Base-by-base conservation (phyloP, 768 basidiomycete species). In the Xanthoconium stramineum region DNA sequence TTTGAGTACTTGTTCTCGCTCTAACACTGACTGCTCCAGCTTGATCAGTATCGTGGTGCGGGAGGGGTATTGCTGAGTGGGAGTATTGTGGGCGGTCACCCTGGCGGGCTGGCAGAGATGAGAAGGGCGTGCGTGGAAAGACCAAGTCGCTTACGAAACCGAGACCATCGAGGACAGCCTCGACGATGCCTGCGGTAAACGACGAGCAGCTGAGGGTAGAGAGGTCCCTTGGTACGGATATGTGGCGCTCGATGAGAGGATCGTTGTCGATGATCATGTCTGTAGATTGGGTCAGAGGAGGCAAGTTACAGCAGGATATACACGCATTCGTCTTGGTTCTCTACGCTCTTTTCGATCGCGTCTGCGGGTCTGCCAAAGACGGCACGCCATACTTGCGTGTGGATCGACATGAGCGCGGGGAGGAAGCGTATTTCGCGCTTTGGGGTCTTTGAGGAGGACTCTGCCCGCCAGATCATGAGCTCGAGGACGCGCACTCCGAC, bases 261-360 rank as follows among this genome's bases (percentile, higher is more conserved):
- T 95, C 91, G 70, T 99, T 98, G 78, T 98, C 90, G 57, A 96
- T 89, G 61, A 99, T 90, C 97, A 98, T 98, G 73, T 98, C 94
- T 96, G 61, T 33, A 20, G 24, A 24, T 5, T 48, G 42, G 50
- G 56, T 58, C 36, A 56, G 55, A 44, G 29, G 55, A 5, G 28
- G 28, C 45, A 13, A 44, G 9, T 49, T 42, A 30, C 32, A 40
- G 13, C 24, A 6, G 46, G 39, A 28, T 43, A 48, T 17, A 74
- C 87, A 52, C 59, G 87, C 94, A 99, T 79, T 99, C 97, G 68
- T 98, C 96, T 19, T 91, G 87, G 56, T 96, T 93, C 71, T 97
- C 94, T 0, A 98, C 92, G 61, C 92, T 94, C 76, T 93, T 90
- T 73, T 99, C 95, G 53, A 99, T 85, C 3, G 89, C 93, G 69